Evolutionary conservation across 2,329 filamentous ascomycete species (phyloP), one percentile per base, ranked within the genome.

Genomic region (Tolypocladium endophyticum): DNA sequence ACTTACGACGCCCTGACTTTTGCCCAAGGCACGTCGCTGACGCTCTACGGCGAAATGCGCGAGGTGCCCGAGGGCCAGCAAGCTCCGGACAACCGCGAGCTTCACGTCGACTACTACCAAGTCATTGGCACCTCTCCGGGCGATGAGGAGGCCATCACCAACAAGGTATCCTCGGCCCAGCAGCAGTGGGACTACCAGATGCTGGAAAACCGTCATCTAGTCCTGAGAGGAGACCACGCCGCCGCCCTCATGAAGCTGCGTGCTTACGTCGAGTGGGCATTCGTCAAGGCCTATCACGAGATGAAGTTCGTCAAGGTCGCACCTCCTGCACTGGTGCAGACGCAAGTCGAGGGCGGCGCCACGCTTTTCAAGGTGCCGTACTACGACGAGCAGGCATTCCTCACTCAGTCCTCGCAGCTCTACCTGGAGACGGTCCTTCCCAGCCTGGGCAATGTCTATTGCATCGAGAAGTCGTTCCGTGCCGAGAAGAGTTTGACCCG

Each of bases 391-490:
- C 84, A 87, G 67, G 89, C 94, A 61, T 99, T 92, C 79, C 85
- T 99, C 63, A 97, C 94, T 4, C 94, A 99, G 77, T 97, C 92
- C 4, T 96, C 90, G 39, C 94, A 99, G 76, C 85, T 99, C 58
- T 99, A 99, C 77, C 88, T 99, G 61, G 94, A 99, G 81, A 99
- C 94, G 38, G 91, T 88, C 65, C 80, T 99, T 38, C 91, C 93
- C 14, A 90, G 88, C 57, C 82, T 97, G 69, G 94, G 94, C 67
- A 90, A 97, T 72, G 92, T 97, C 58, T 99, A 95, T 83, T 97
- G 93, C 73, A 93, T 99, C 69, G 92, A 96, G 76, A 96, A 96
- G 75, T 97, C 93, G 2, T 99, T 99, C 87, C 92, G 94, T 63
- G 94, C 94, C 18, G 94, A 99, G 77, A 97, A 97, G 78, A 93